Conservation (phyloP, 2,329 filamentous ascomycete species). For the Fusarium hostae region DNA sequence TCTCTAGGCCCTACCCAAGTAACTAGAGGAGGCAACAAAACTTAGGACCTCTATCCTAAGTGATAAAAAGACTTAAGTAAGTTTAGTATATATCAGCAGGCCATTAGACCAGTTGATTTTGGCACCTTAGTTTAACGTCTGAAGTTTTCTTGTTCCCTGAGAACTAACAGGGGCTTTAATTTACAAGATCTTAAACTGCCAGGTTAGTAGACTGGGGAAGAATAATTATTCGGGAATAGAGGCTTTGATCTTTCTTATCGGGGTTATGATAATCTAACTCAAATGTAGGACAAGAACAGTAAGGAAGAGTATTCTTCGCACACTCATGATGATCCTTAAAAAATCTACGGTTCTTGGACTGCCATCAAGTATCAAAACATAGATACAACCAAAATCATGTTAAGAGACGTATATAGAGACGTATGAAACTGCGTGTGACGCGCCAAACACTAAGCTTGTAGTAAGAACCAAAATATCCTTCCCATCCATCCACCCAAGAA, state of each 20-base stretch:
- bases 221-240: background rate
- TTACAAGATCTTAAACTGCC: background rate
- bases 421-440: conserved; percentile 40
- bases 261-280: background rate
- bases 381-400: conserved; percentile 14
- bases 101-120: too few species aligned
- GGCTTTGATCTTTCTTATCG: background rate
- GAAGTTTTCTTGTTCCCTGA: too few species aligned
- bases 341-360: background rate
- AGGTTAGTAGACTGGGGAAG: background rate
- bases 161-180: conserved; percentile 24
- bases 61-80: too few species aligned
- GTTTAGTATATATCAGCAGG: too few species aligned
- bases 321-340: background rate
- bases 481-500: conserved; percentile 25
- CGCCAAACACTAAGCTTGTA: conserved; percentile 38
- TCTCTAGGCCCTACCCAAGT: too few species aligned
- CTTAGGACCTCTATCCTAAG: too few species aligned
- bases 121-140: too few species aligned
- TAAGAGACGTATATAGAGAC: conserved; percentile 32
- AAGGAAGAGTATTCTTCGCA: background rate
- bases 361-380: too few species aligned
- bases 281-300: background rate
- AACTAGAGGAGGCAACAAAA: too few species aligned
- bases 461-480: conserved; percentile 33